Evolutionary conservation across 257 asterid genomes (phyloP).

Genomic region (Solanum acaule): DNA sequence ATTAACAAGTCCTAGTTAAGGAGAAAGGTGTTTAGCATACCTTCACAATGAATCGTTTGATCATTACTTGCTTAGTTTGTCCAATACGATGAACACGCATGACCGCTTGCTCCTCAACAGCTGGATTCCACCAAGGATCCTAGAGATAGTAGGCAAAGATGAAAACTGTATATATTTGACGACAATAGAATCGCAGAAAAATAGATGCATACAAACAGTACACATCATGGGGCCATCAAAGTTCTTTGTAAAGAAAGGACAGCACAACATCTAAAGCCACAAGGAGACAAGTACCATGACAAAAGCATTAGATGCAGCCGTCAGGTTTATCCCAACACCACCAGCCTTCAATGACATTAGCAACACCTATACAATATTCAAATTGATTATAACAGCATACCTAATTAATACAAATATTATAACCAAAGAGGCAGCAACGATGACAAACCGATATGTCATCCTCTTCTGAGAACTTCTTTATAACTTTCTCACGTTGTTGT

Average conservation of each 20-base stretch:
- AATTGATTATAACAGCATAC: neutral
- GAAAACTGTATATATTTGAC: neutral
- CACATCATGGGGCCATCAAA: neutral
- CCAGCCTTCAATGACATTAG: slow-evolving; percentile 98
- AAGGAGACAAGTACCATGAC: slow-evolving; percentile 48
- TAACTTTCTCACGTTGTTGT: slow-evolving; percentile 89
- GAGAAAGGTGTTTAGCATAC: slow-evolving; percentile 15
- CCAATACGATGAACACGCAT: slow-evolving; percentile 99
- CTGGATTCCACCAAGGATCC: slow-evolving; percentile 99
- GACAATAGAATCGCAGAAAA: neutral
- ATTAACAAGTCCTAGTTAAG: neutral
- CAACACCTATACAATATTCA: slow-evolving; percentile 42
- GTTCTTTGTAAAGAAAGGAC: neutral
- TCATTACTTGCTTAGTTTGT: slow-evolving; percentile 66
- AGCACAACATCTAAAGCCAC: neutral
- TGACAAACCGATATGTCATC: slow-evolving; percentile 51
- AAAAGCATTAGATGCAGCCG: slow-evolving; percentile 94
- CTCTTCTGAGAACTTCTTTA: slow-evolving; percentile 80
- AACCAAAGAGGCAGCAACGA: neutral
- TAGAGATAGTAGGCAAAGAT: slow-evolving; percentile 11
- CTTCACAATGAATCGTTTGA: slow-evolving; percentile 80
- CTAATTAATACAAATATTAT: neutral
- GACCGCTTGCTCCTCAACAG: slow-evolving; percentile 98
- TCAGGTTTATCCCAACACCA: slow-evolving; percentile 94
- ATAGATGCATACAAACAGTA: neutral